phyloP scores from a whole-genome alignment of 371 early-diverging fungal genomes.

The Mortierella sp. region DNA sequence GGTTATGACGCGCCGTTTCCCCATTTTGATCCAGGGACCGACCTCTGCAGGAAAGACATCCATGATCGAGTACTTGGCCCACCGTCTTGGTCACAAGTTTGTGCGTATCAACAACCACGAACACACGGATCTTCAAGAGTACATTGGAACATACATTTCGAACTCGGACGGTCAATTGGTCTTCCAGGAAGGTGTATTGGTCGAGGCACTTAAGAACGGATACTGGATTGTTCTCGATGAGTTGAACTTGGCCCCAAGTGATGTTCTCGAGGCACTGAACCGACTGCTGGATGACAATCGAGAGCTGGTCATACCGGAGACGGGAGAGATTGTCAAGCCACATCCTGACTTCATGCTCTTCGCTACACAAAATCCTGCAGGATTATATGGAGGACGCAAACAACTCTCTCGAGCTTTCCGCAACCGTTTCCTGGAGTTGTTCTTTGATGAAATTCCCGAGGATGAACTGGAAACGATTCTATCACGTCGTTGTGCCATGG shows the following conservation, averaged over 20 bases:
- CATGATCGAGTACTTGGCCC: constrained; percentile 98
- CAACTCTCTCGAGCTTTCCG: constrained; percentile 99
- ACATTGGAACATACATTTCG: constrained; percentile 94
- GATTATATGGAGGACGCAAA: constrained; percentile 98
- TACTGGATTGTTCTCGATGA: constrained; percentile 99
- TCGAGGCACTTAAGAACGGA: constrained; percentile 96
- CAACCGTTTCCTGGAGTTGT: constrained; percentile 98
- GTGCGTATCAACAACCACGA: constrained; percentile 99
- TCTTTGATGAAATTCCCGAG: constrained; percentile 95
- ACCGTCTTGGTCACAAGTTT: constrained; percentile 90
- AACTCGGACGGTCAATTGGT: constrained; percentile 85
- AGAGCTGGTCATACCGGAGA: constrained; percentile 97
- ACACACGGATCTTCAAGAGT: constrained; percentile 99
- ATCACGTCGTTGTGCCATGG: constrained; percentile 83
- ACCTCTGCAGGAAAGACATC: constrained; percentile 99
- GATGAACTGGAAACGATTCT: constrained; percentile 91
- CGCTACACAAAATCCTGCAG: constrained; percentile 99
- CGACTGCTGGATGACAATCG: constrained; percentile 99
- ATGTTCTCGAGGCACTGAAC: constrained; percentile 99
- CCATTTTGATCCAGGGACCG: constrained; percentile 99
- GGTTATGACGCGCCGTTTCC: constrained; percentile 90
- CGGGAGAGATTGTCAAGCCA: constrained; percentile 94
- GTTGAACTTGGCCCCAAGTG: constrained; percentile 99
- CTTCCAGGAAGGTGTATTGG: constrained; percentile 97
- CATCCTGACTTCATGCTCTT: constrained; percentile 99